Evolutionary conservation across 2,329 filamentous ascomycete species (phyloP).

Genomic region (Talaromyces albobiverticillius): DNA sequence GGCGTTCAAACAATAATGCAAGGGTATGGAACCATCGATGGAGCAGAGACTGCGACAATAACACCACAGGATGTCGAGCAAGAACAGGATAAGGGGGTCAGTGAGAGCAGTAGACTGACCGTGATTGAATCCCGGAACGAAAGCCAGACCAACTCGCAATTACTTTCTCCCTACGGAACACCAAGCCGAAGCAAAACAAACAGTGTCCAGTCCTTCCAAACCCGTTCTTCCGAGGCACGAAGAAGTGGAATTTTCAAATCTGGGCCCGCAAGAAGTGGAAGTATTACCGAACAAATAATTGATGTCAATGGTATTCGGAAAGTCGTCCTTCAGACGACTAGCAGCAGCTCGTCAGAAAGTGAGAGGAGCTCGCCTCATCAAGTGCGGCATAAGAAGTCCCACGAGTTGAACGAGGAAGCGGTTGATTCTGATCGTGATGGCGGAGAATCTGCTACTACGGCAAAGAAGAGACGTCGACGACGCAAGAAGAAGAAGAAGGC

Average conservation of each 20-base stretch:
- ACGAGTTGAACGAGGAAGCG: background rate
- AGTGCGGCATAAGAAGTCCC: background rate
- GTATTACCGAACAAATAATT: conserved; percentile 75
- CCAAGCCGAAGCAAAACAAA: conserved; percentile 18
- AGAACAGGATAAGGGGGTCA: background rate
- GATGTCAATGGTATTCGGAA: conserved; percentile 73
- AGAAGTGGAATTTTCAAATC: conserved; percentile 36
- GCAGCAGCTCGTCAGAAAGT: conserved; percentile 49
- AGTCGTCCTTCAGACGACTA: conserved; percentile 69
- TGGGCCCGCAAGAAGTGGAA: conserved; percentile 65
- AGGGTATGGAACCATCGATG: conserved; percentile 12
- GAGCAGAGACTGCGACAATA: background rate
- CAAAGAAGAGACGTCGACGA: conserved; percentile 27
- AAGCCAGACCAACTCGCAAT: background rate
- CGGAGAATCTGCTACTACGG: background rate
- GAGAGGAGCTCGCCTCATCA: conserved; percentile 14
- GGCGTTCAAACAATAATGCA: conserved; percentile 30
- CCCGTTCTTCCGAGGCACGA: conserved; percentile 17
- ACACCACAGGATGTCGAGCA: background rate
- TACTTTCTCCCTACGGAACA: conserved; percentile 4
- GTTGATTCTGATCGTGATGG: conserved; percentile 6
- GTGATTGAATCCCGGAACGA: conserved; percentile 23
- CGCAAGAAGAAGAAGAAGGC: conserved; percentile 23
- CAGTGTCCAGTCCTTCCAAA: conserved; percentile 24
- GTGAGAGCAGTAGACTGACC: conserved; percentile 19